Base-by-base conservation (phyloP, 192 early-diverging fungal genomes). In the Backusella tuberculispora region DNA sequence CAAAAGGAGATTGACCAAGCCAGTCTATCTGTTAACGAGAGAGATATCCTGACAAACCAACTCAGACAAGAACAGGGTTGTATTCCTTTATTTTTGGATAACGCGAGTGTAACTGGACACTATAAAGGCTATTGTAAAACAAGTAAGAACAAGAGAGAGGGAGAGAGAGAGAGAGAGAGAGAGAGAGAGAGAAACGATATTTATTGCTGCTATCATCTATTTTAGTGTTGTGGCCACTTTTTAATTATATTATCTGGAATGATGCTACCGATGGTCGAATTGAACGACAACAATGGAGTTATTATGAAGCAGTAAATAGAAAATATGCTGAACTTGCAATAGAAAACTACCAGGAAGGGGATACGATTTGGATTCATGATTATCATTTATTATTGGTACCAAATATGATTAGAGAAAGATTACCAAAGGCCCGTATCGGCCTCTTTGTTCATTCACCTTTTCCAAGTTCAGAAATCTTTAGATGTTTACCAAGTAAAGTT, bases 111-210 rank as follows among this genome's bases (percentile, higher is more conserved):
- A 34, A 75, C 84, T 50, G 92, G 89, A 26, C 96, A 98, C 80
- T 99, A 99, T 79, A 97, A 98, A 42, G 98, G 98, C 4, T 99
- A 97, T 83, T 99, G 97, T 86, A 99, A 99, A 87, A 88, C 88
- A 63, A 90, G 94, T 94, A 83, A 66, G 46, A 19, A 9, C 42
- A 21, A 34, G 24, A 34, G 29, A 15, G 13, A 15, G 13, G n/a
- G n/a, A n/a, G n/a, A n/a, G n/a, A n/a, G n/a, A n/a, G n/a, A n/a
- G 15, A 17, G 10, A 21, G 5, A 12, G 13, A 12, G 3, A 10
- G 15, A 4, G 10, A 64, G 15, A 26, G 26, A 63, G 12, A 63
- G 9, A 13, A 6, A 15, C 63, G 13, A 19, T 69, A 15, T 38
- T 75, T 56, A 21, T 14, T 29, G 12, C 19, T 29, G 12, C 19